Evolutionary conservation across 805 yeast genomes (phyloP).

Genomic region (Candida piceae): DNA sequence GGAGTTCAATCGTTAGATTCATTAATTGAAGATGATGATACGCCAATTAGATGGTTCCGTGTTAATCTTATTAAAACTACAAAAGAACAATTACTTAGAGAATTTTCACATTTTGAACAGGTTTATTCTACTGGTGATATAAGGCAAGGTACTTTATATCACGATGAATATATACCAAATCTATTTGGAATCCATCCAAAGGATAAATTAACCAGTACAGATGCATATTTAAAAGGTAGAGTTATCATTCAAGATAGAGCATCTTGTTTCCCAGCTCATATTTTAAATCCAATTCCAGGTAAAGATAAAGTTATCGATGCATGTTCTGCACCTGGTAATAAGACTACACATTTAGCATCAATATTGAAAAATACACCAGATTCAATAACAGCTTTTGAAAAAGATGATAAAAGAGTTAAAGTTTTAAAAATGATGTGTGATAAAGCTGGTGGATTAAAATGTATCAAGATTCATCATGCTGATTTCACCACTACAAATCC

Average conservation of each 20-base stretch:
- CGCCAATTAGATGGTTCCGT: slow-evolving; percentile 80
- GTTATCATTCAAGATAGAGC: slow-evolving; percentile 94
- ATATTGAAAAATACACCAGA: slow-evolving; percentile 36
- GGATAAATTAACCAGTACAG: slow-evolving; percentile 62
- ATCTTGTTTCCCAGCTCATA: slow-evolving; percentile 92
- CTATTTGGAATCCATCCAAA: slow-evolving; percentile 79
- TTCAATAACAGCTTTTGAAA: slow-evolving; percentile 79
- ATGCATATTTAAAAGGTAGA: slow-evolving; percentile 67
- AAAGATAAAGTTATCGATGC: slow-evolving; percentile 71
- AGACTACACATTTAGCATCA: slow-evolving; percentile 88
- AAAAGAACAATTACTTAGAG: slow-evolving; percentile 33
- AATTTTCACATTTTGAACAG: slow-evolving; percentile 40
- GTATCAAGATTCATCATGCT: slow-evolving; percentile 38
- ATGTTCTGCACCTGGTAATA: slow-evolving; percentile 98
- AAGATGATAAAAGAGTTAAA: slow-evolving; percentile 68
- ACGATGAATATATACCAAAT: slow-evolving; percentile 69
- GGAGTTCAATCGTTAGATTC: slow-evolving; percentile 55
- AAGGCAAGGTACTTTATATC: slow-evolving; percentile 54
- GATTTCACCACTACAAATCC: slow-evolving; percentile 66
- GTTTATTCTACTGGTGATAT: slow-evolving; percentile 42
- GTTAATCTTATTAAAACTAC: slow-evolving; percentile 58
- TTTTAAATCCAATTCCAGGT: slow-evolving; percentile 58
- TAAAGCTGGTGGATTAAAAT: slow-evolving; percentile 59
- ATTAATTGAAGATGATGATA: slow-evolving; percentile 50
- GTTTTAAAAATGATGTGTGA: slow-evolving; percentile 71